Percentiles rank a stretch among this genome's conserved stretches.
Evolutionary conservation across 352 stramenopile genomes (phyloP).

Genomic region (Globisporangium sylvaticum): DNA sequence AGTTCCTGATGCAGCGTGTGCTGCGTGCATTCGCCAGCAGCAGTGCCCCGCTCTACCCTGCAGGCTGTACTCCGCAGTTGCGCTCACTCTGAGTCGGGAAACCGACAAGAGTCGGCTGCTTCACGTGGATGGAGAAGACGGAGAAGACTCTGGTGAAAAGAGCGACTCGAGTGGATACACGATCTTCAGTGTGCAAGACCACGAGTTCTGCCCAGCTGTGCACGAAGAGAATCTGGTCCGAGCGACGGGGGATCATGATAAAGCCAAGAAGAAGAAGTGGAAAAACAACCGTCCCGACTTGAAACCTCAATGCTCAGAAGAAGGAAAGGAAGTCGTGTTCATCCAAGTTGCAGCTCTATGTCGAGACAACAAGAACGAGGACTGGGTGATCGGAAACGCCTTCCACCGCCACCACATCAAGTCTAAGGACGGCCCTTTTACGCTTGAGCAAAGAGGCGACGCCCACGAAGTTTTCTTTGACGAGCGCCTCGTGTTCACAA

Average conservation of each 20-base stretch:
- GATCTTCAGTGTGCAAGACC: slow-evolving; percentile 19
- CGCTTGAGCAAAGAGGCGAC: neutral
- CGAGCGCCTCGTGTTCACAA: slow-evolving; percentile 9
- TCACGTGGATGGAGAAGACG: neutral
- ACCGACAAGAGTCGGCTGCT: neutral
- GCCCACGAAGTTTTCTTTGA: slow-evolving; percentile 11
- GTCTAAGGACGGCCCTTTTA: neutral
- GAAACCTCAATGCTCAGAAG: neutral
- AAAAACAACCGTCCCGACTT: no score
- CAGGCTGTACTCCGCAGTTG: slow-evolving; percentile 15
- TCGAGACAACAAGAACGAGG: slow-evolving; percentile 14
- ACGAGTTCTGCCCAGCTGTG: slow-evolving; percentile 11
- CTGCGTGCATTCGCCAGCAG: slow-evolving; percentile 23
- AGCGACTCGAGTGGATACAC: slow-evolving; percentile 7
- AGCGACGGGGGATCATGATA: neutral
- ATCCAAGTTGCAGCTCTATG: slow-evolving; percentile 11
- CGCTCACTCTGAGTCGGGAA: neutral
- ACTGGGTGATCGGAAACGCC: slow-evolving; percentile 15
- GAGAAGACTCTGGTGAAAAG: neutral
- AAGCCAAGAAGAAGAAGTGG: neutral
- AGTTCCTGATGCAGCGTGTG: slow-evolving; percentile 13
- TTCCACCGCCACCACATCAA: slow-evolving; percentile 3
- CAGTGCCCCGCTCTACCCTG: slow-evolving; percentile 21
- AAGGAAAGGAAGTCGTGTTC: slow-evolving; percentile 5
- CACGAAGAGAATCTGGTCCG: neutral